Conservation (phyloP, 2,329 filamentous ascomycete genomes). For the Aureobasidium musti region DNA sequence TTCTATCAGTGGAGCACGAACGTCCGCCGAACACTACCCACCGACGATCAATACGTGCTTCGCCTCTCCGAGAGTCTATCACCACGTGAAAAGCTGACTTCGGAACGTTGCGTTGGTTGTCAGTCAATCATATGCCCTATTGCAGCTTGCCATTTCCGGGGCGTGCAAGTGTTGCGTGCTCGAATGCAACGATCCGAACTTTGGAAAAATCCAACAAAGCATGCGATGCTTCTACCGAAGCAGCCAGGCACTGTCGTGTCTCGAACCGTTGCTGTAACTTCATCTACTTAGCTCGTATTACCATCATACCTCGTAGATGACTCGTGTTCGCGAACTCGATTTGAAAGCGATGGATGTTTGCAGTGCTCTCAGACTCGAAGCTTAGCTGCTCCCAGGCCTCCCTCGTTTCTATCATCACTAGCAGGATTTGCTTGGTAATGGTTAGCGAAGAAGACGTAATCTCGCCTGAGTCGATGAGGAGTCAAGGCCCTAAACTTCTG, state of each 20-base stretch:
- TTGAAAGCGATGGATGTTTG: not conserved
- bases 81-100: conserved; percentile 10
- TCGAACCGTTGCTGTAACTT: not conserved
- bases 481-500: not conserved
- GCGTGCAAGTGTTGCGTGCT: conserved; percentile 27
- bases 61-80: conserved; percentile 16
- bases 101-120: conserved; percentile 2
- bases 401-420: not conserved
- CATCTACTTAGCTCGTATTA: not conserved
- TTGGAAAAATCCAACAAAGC: not conserved
- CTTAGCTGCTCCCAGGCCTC: not conserved
- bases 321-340: not conserved
- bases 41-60: conserved; percentile 25
- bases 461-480: conserved; percentile 4
- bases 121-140: not conserved
- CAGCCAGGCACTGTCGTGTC: not conserved
- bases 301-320: not conserved
- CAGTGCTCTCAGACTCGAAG: not conserved
- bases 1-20: conserved; percentile 6
- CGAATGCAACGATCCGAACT: conserved; percentile 6
- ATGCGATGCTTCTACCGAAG: not conserved
- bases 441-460: not conserved
- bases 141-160: conserved; percentile 1
- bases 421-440: not conserved
- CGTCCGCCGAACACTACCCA: conserved; percentile 8